Base-by-base conservation (phyloP, 2,329 filamentous ascomycete species). In the Onygenales sp. region DNA sequence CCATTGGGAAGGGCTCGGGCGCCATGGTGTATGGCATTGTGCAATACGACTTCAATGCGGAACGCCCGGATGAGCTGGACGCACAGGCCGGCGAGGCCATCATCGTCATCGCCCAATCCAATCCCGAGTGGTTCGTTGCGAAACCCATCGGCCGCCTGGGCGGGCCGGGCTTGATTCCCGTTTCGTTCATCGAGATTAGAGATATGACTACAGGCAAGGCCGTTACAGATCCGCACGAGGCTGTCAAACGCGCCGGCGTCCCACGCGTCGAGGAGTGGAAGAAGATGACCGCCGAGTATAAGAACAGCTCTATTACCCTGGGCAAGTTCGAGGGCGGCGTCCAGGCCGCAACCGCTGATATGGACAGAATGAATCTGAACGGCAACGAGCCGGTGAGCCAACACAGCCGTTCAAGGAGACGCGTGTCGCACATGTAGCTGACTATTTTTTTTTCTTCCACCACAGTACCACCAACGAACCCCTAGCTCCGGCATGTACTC, bases 221-320 rank as follows among this genome's bases (percentile, higher is more conserved):
- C 0, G 89, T 96, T 1, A 70, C 80, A 14, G 89, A 97, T 68
- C 83, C 92, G 0, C 78, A 87, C 31, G 91, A 91, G 33, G 92
- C 93, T 1, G 88, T 98, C 53, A 82, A 83, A 62, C 84, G 85
- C 61, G 93, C 93, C 1, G 91, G 92, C 17, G 91, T 98, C 6
- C 93, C 93, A 10, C 86, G 85, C 63, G 93, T 98, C 3, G 93
- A 98, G 67, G 93, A 98, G 64, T 98, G 93, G 93, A 98, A 98
- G 77, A 95, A 94, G 74, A 96, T 96, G 89, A 91, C 93, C 0
- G 92, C 92, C 53, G 92, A 96, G 59, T 98, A 98, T 74, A 98
- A 98, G 77, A 96, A 97, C 68, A 95, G 91, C 69, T 97, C 93
- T 72, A 97, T 98, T 66, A 92, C 91, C 0, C 76, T 98, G 42